Conservation (phyloP, 768 basidiomycete genomes). For the Mycena haematopus region DNA sequence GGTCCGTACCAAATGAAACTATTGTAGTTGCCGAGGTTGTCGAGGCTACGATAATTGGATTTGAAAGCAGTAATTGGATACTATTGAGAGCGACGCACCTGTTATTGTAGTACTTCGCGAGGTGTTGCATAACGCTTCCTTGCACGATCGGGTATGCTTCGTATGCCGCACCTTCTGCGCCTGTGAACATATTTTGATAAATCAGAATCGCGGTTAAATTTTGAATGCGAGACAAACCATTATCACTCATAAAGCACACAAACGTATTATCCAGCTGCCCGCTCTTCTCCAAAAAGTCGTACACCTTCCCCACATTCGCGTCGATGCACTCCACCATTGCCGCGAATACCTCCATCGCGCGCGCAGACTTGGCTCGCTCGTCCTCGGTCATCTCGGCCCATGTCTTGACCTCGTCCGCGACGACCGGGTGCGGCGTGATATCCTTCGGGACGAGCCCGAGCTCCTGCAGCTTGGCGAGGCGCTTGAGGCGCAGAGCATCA, state of each 20-base stretch:
- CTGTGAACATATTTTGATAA: not conserved
- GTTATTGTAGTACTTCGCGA: slow-evolving; percentile 17
- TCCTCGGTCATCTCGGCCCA: slow-evolving; percentile 12
- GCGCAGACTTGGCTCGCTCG: slow-evolving; percentile 9
- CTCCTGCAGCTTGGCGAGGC: slow-evolving; percentile 17
- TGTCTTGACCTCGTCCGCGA: slow-evolving; percentile 18
- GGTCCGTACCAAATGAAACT: slow-evolving; percentile 18
- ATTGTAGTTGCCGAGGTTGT: slow-evolving; percentile 18
- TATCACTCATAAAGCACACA: slow-evolving; percentile 16
- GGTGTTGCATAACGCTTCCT: slow-evolving; percentile 12
- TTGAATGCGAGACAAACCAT: not conserved
- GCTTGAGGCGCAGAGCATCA: slow-evolving; percentile 12
- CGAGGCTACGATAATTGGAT: not conserved
- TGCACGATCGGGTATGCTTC: slow-evolving; percentile 13
- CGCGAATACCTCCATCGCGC: slow-evolving; percentile 21
- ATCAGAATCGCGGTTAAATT: not conserved
- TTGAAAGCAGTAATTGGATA: not conserved
- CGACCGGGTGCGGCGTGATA: slow-evolving; percentile 5
- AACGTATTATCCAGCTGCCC: slow-evolving; percentile 16
- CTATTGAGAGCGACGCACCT: not conserved
- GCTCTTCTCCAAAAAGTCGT: slow-evolving; percentile 15
- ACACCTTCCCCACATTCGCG: slow-evolving; percentile 17
- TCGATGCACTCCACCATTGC: slow-evolving; percentile 20
- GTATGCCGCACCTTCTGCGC: slow-evolving; percentile 10
- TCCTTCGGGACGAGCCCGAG: slow-evolving; percentile 14